Percentiles rank a stretch among this genome's conserved stretches.
These are phyloP conservation scores for Punctularia strigosozonata DNA, from an alignment of 768 basidiomycete genomes.

Conservation along the genomic window DNA sequence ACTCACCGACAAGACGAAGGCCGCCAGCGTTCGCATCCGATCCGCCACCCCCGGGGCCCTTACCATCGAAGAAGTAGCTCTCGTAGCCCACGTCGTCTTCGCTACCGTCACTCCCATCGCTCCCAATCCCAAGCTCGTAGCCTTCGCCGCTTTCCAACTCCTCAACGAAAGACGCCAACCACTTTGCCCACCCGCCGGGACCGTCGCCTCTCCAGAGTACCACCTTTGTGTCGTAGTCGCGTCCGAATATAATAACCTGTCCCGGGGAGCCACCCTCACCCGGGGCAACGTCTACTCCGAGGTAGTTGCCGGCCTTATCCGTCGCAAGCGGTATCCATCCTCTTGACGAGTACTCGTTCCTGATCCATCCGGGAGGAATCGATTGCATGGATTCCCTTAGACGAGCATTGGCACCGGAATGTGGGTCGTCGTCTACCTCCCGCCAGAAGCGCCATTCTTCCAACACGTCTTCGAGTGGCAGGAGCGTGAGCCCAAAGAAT, in stretches of 20 bases:
- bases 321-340: slow-evolving; percentile 96
- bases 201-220: slow-evolving; percentile 92
- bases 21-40: slow-evolving; percentile 60
- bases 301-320: slow-evolving; percentile 92
- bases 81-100: slow-evolving; percentile 84
- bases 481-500: slow-evolving; percentile 89
- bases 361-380: slow-evolving; percentile 83
- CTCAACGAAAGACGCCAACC: slow-evolving; percentile 85
- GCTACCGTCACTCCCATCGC: slow-evolving; percentile 52
- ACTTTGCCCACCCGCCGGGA: slow-evolving; percentile 86
- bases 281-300: slow-evolving; percentile 91
- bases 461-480: slow-evolving; percentile 86
- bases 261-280: slow-evolving; percentile 63
- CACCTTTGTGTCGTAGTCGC: slow-evolving; percentile 97
- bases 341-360: slow-evolving; percentile 80
- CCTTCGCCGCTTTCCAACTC: slow-evolving; percentile 87
- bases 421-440: slow-evolving; percentile 81
- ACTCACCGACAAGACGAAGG: slow-evolving; percentile 71
- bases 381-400: slow-evolving; percentile 75
- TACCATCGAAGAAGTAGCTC: slow-evolving; percentile 77
- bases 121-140: slow-evolving; percentile 58
- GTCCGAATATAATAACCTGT: slow-evolving; percentile 97
- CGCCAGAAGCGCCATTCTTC: slow-evolving; percentile 98
- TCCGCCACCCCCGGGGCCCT: slow-evolving; percentile 67
- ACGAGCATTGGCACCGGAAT: slow-evolving; percentile 66